Conservation (phyloP, 441 rosid species). For the Gossypium gossypioides region DNA sequence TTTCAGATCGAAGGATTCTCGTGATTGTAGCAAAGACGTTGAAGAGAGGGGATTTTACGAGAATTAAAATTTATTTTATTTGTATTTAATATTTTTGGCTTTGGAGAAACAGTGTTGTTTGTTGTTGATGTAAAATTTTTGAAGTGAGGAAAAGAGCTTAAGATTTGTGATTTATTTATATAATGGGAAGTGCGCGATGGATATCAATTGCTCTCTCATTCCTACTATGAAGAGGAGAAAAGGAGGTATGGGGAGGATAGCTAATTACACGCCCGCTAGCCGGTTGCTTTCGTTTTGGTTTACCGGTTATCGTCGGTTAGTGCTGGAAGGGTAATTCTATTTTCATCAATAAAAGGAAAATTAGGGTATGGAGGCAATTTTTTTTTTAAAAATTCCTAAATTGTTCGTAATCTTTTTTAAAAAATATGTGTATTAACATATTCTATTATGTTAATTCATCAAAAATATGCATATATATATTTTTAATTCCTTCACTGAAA, state of each 20-base stretch:
- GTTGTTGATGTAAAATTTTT: background rate
- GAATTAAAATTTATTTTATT: background rate
- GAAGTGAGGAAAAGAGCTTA: constrained; percentile 3
- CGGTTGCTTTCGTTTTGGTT: background rate
- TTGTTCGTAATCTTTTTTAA: no score
- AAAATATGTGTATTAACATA: no score
- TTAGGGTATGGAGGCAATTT: background rate
- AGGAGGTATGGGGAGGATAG: constrained; percentile 21
- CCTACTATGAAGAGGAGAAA: background rate
- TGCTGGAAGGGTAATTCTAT: background rate
- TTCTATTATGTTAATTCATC: no score
- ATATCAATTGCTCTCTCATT: constrained; percentile 10
- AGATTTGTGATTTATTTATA: constrained; percentile 15
- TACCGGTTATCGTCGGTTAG: background rate
- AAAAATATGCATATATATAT: no score
- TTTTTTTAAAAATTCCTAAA: no score
- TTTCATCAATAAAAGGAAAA: background rate
- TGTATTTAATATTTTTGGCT: background rate
- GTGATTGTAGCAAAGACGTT: background rate
- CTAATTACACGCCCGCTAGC: constrained; percentile 24
- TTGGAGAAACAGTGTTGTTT: background rate
- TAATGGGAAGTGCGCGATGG: background rate
- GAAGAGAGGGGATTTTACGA: constrained; percentile 15
- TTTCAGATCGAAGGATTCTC: constrained; percentile 6
- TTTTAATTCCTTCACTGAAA: no score